Conservation (phyloP, 495 filamentous ascomycete genomes). For the Hypoxylon fragiforme region DNA sequence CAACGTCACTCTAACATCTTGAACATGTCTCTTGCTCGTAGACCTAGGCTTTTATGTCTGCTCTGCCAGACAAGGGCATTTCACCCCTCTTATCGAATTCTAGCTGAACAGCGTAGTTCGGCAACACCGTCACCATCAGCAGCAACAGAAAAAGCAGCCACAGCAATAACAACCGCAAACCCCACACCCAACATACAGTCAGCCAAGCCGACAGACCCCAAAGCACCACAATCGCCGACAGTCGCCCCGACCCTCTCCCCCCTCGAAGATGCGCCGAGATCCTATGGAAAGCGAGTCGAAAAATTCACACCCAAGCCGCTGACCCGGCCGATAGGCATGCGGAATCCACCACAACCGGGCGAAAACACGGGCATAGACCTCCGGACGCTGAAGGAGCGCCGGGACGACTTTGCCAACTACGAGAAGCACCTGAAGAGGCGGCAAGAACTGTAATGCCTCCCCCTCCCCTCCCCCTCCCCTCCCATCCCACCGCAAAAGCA, state of each 20-base stretch:
- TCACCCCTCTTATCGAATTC: conserved; percentile 46
- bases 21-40: conserved; percentile 25
- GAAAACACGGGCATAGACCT: conserved; percentile 78
- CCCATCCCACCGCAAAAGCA: neutral
- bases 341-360: conserved; percentile 68
- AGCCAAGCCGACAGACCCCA: conserved; percentile 9
- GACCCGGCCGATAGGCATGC: conserved; percentile 78
- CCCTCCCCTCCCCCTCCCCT: neutral
- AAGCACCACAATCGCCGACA: conserved; percentile 15
- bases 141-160: conserved; percentile 7
- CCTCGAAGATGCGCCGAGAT: conserved; percentile 53
- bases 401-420: conserved; percentile 82
- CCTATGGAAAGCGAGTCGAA: conserved; percentile 59
- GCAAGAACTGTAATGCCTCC: conserved; percentile 65
- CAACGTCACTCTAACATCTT: no score
- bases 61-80: conserved; percentile 54
- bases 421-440: conserved; percentile 77
- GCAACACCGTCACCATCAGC: neutral
- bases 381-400: conserved; percentile 66
- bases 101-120: conserved; percentile 37
- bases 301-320: conserved; percentile 70
- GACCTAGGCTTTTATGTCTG: conserved; percentile 42
- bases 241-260: conserved; percentile 34
- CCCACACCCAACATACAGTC: no score
- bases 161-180: conserved; percentile 19